These are phyloP conservation scores for Alternaria angustiovoidea DNA, from an alignment of 2,329 filamentous ascomycete genomes.

Conservation along the genomic window DNA sequence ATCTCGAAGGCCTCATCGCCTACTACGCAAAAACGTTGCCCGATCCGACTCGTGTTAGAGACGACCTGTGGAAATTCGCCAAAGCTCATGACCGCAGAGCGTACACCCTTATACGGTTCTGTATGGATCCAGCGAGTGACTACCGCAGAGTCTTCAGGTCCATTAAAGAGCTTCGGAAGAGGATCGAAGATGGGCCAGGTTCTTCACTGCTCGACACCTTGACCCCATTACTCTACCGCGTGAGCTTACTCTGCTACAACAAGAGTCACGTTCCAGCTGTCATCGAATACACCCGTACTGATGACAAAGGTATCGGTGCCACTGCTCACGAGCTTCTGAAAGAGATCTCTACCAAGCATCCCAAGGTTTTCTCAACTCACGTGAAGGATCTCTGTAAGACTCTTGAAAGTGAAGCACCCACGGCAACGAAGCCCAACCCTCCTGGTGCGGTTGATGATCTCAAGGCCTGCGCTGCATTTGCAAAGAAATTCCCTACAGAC, in stretches of 20 bases:
- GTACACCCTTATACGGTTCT: slow-evolving; percentile 88
- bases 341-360: slow-evolving; percentile 88
- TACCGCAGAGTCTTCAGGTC: slow-evolving; percentile 91
- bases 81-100: slow-evolving; percentile 88
- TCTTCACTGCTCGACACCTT: slow-evolving; percentile 78
- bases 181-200: slow-evolving; percentile 73
- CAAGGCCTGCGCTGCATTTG: slow-evolving; percentile 92
- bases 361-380: slow-evolving; percentile 90
- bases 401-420: slow-evolving; percentile 81
- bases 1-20: slow-evolving; percentile 75
- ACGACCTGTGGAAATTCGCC: slow-evolving; percentile 88
- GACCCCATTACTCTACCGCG: slow-evolving; percentile 81
- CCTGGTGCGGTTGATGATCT: slow-evolving; percentile 83
- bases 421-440: slow-evolving; percentile 72
- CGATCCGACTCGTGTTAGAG: slow-evolving; percentile 73
- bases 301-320: slow-evolving; percentile 78
- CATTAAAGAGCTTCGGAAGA: slow-evolving; percentile 86
- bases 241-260: slow-evolving; percentile 88
- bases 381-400: slow-evolving; percentile 90
- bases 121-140: slow-evolving; percentile 84
- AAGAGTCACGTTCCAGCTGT: slow-evolving; percentile 91
- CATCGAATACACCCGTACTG: slow-evolving; percentile 84
- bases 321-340: slow-evolving; percentile 89
- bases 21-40: slow-evolving; percentile 79
- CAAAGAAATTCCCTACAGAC: slow-evolving; percentile 83